phyloP scores from a whole-genome alignment of 129 eudicot species.

The Artemisia tridentata region DNA sequence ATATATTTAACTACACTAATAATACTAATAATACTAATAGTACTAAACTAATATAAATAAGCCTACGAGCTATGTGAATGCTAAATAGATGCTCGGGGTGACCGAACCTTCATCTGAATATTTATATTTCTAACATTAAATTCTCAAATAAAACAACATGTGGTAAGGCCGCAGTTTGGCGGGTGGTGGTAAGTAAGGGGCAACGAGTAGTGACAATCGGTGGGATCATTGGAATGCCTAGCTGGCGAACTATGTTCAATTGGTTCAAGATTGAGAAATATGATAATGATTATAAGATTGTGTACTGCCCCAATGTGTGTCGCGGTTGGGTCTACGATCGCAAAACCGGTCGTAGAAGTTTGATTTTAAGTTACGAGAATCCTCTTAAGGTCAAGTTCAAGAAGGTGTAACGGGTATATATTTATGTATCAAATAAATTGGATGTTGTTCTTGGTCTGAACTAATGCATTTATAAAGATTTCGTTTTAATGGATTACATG shows the following conservation, averaged over 20 bases:
- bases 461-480: too few relatives aligned
- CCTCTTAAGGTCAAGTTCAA: slow-evolving; percentile 30
- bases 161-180: slow-evolving; percentile 43
- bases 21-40: too few relatives aligned
- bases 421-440: too few relatives aligned
- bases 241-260: slow-evolving; percentile 26
- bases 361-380: neutral
- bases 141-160: slow-evolving; percentile 30
- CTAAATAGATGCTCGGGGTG: too few relatives aligned
- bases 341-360: slow-evolving; percentile 20
- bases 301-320: slow-evolving; percentile 19
- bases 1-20: too few relatives aligned
- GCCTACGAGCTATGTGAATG: too few relatives aligned
- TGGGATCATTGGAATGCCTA: slow-evolving; percentile 49
- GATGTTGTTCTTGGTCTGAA: too few relatives aligned
- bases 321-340: slow-evolving; percentile 6
- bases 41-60: too few relatives aligned
- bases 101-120: too few relatives aligned
- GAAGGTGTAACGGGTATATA: neutral
- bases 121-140: slow-evolving; percentile 37
- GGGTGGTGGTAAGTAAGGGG: slow-evolving; percentile 29
- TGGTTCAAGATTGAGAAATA: slow-evolving; percentile 49
- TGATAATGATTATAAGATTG: slow-evolving; percentile 37
- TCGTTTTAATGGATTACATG: too few relatives aligned
- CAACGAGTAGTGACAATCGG: slow-evolving; percentile 28